Evolutionary conservation across 345 rosid species (phyloP), one percentile per base, ranked within the genome.

Genomic region (Trapa bicornis): DNA sequence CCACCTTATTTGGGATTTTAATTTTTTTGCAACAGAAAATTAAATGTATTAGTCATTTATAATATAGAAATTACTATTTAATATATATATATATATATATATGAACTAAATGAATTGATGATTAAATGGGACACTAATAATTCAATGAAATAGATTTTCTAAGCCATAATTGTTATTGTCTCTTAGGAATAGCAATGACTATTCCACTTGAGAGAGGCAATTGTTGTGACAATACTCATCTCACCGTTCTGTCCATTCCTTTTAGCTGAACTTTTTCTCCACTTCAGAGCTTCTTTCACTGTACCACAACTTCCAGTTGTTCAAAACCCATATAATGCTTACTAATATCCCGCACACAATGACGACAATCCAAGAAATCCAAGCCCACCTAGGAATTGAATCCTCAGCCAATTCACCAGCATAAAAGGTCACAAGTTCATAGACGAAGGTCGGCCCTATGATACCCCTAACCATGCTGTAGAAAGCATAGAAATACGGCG

Each of bases 281-380:
- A 15, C 35, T 63, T 45, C 66, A 36, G 47, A 54, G 33, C 75
- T 80, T 50, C 77, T 62, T 47, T 69, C 86, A 63, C 75, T 75
- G 41, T 58, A 81, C 96, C 87, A 88, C 39, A 64, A 67, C 22
- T 68, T 12, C 98, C 97, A 88, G 42, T 86, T 78, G 63, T 76
- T 76, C 17, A 70, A 70, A 58, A 86, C 79, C 98, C 98, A 89
- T 52, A 81, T 63, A 35, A 84, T 43, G 76, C 96, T 88, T 67
- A 81, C 78, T 70, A 82, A 50, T 42, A 87, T 83, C 65, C 89
- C 96, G 32, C 69, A 65, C 1, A 65, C 81, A 68, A 79, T 85
- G 48, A 93, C 85, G 72, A 82, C 65, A 53, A 84, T 77, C 98
- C 98, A 88, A 61, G 96, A 93, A n/a, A 72, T 9, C 98, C 98